Conservation (phyloP, 768 basidiomycete species). For the Auriscalpium vulgare region DNA sequence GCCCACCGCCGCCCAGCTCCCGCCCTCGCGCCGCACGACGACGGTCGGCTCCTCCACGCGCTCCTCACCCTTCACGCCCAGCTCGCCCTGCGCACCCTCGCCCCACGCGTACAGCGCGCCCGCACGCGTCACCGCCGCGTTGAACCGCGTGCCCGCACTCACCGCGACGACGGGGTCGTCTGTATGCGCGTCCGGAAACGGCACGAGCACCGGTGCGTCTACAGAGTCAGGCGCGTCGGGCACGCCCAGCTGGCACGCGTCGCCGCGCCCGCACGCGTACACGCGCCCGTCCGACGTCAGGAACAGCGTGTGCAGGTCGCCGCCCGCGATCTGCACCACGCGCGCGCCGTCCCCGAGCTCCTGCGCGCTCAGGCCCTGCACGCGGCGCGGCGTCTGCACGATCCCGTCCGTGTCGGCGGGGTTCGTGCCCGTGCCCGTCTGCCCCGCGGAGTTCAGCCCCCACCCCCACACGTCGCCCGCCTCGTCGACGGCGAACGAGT, state of each 20-base stretch:
- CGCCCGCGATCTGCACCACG: constrained; percentile 70
- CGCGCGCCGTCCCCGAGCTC: constrained; percentile 47
- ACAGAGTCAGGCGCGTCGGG: constrained; percentile 51
- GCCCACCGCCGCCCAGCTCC: constrained; percentile 54
- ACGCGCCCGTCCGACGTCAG: constrained; percentile 77
- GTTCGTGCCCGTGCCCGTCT: constrained; percentile 55
- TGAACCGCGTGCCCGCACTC: constrained; percentile 65
- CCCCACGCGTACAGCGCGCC: constrained; percentile 76
- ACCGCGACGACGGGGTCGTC: constrained; percentile 60
- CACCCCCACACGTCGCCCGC: constrained; percentile 84
- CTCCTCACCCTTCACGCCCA: constrained; percentile 47
- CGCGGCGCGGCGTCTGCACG: constrained; percentile 55
- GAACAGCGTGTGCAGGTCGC: constrained; percentile 89
- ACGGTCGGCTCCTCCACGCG: constrained; percentile 56
- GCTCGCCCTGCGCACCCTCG: constrained; percentile 68
- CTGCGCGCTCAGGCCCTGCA: constrained; percentile 54
- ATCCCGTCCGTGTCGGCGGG: constrained; percentile 40
- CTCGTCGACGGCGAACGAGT: constrained; percentile 87
- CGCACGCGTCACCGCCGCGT: constrained; percentile 56
- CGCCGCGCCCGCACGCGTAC: constrained; percentile 79
- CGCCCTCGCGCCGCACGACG: constrained; percentile 67
- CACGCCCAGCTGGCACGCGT: constrained; percentile 78
- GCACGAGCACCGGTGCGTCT: constrained; percentile 53
- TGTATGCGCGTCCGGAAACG: constrained; percentile 44
- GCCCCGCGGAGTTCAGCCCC: constrained; percentile 92